Conservation (phyloP, 2,329 filamentous ascomycete genomes). For the Bipolaris gigantea region DNA sequence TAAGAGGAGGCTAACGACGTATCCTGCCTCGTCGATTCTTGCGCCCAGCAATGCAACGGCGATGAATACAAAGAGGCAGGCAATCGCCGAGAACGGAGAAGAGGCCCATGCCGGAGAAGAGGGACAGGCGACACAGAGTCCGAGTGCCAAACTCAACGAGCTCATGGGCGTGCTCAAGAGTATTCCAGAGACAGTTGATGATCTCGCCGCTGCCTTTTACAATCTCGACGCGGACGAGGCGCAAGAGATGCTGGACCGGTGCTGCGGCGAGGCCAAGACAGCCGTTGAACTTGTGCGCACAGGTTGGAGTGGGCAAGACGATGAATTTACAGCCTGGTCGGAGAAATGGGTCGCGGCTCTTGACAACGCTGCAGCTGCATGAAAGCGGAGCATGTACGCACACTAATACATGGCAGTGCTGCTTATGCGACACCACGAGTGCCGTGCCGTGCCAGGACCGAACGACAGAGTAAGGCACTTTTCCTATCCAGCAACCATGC, state of each 20-base stretch:
- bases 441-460: not conserved
- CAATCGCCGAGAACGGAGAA: not conserved
- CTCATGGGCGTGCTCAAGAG: conserved; percentile 59
- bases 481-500: no score
- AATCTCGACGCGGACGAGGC: conserved; percentile 63
- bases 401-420: not conserved
- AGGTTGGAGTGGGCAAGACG: conserved; percentile 66
- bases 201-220: conserved; percentile 73
- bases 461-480: not conserved
- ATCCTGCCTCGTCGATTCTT: conserved; percentile 40
- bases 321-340: conserved; percentile 81
- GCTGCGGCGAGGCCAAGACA: conserved; percentile 62
- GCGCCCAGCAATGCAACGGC: conserved; percentile 1
- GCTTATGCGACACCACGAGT: not conserved
- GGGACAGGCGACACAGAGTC: conserved; percentile 3
- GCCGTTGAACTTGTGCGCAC: conserved; percentile 59
- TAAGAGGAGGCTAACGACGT: conserved; percentile 68
- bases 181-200: conserved; percentile 69
- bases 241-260: conserved; percentile 60
- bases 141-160: conserved; percentile 53
- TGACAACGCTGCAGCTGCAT: conserved; percentile 36
- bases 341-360: conserved; percentile 56
- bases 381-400: not conserved
- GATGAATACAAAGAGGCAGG: not conserved
- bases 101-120: not conserved